phyloP scores from a whole-genome alignment of 2,329 filamentous ascomycete genomes.

The Aspergillus awamori region DNA sequence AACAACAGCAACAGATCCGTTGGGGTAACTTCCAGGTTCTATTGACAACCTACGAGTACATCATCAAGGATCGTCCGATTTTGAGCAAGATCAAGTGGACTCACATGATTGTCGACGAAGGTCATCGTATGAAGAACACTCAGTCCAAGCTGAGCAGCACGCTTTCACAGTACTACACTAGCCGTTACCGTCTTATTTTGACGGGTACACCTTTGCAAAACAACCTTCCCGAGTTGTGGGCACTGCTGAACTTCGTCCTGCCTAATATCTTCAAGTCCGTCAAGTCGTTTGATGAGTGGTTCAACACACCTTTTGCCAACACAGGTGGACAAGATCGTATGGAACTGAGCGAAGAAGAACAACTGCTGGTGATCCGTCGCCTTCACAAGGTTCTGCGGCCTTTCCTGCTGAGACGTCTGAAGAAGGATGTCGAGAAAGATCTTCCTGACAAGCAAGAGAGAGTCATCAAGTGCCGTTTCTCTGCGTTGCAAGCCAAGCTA shows the following conservation, averaged over 20 bases:
- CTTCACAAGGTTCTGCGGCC: constrained; percentile 96
- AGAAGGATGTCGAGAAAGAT: constrained; percentile 99
- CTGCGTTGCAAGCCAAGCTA: constrained; percentile 85
- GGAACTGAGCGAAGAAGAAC: constrained; percentile 99
- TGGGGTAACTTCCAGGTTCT: constrained; percentile 95
- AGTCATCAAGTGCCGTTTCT: constrained; percentile 99
- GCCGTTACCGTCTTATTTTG: constrained; percentile 92
- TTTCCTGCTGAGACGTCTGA: constrained; percentile 95
- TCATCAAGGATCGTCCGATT: constrained; percentile 96
- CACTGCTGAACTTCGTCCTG: constrained; percentile 96
- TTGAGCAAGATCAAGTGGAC: constrained; percentile 99
- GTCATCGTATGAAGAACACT: constrained; percentile 99
- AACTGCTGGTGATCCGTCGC: constrained; percentile 95
- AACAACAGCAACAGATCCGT: constrained; percentile 90
- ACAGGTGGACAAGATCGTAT: constrained; percentile 98
- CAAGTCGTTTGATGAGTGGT: constrained; percentile 99
- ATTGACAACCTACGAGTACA: constrained; percentile 97
- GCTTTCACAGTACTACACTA: constrained; percentile 91
- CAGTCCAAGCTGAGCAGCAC: constrained; percentile 95
- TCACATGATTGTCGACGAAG: constrained; percentile 99
- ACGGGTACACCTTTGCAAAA: constrained; percentile 98
- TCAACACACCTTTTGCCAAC: constrained; percentile 98
- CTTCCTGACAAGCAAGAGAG: constrained; percentile 98
- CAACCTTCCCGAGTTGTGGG: constrained; percentile 94
- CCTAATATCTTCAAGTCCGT: constrained; percentile 99